A percentile compares a stretch with the other conserved stretches of the same genome.
Evolutionary conservation across 192 early-diverging fungal species (phyloP).

Genomic region (Backusella macrospora): DNA sequence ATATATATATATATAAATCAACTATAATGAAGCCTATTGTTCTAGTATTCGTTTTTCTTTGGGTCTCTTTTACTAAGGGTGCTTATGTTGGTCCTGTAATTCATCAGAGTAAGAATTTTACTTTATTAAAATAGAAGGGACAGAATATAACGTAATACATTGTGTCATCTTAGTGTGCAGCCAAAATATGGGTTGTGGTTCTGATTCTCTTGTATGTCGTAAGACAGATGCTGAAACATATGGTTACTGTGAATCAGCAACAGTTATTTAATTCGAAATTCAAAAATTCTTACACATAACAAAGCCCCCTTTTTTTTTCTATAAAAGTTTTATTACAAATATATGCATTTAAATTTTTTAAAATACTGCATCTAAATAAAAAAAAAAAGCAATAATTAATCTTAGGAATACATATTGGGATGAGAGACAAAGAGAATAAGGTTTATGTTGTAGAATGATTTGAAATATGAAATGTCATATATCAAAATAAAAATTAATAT

Average conservation of each 20-base stretch:
- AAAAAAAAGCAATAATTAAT: not conserved
- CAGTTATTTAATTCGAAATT: too few species aligned
- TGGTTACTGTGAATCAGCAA: slow-evolving; percentile 11
- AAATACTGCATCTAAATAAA: not conserved
- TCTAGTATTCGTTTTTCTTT: too few species aligned
- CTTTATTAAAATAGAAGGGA: not conserved
- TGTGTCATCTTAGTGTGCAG: slow-evolving; percentile 16
- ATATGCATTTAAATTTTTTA: slow-evolving; percentile 11
- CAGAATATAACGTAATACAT: too few species aligned
- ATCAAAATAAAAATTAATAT: not conserved
- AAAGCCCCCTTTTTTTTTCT: too few species aligned
- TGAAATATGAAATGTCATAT: not conserved
- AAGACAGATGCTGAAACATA: not conserved
- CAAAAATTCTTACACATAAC: too few species aligned
- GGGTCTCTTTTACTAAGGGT: not conserved
- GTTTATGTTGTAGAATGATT: not conserved
- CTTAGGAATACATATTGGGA: not conserved
- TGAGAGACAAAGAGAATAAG: not conserved
- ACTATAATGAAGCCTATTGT: not conserved
- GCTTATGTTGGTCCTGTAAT: too few species aligned
- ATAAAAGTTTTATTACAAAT: not conserved
- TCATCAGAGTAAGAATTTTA: not conserved
- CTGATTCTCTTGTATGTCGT: not conserved
- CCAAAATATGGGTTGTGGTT: slow-evolving; percentile 26
- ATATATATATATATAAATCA: too few species aligned